Evolutionary conservation across 192 early-diverging fungal genomes (phyloP).

Genomic region (Borealophlyctis nickersoniae): DNA sequence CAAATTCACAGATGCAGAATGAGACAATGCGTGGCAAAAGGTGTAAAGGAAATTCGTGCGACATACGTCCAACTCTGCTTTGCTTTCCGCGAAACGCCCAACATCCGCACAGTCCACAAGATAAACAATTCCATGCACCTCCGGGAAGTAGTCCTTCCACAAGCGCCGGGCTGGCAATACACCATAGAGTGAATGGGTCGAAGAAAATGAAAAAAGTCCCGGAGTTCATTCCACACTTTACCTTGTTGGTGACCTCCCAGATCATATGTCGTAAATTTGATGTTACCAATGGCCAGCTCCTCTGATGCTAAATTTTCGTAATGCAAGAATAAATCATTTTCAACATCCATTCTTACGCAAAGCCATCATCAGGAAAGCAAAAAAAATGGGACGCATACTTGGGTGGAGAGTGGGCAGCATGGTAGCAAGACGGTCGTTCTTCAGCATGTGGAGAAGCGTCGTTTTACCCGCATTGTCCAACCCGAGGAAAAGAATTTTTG

Average conservation of each 20-base stretch:
- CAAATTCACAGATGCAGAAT: not conserved
- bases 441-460: constrained; percentile 98
- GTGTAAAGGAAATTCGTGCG: too few species aligned
- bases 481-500: constrained; percentile 97
- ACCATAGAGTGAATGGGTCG: not conserved
- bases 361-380: too few species aligned
- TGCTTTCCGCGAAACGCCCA: constrained; percentile 81
- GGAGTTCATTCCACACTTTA: too few species aligned
- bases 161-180: constrained; percentile 88
- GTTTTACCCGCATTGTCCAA: constrained; percentile 99
- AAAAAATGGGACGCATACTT: constrained; percentile 64
- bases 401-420: constrained; percentile 96
- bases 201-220: too few species aligned
- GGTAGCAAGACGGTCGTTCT: constrained; percentile 95
- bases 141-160: constrained; percentile 99
- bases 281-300: constrained; percentile 94
- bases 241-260: constrained; percentile 94
- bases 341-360: not conserved
- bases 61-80: constrained; percentile 89
- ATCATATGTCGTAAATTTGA: constrained; percentile 97
- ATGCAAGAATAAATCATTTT: constrained; percentile 8
- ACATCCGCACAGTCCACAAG: constrained; percentile 90
- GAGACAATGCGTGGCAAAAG: not conserved
- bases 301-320: constrained; percentile 72
- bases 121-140: constrained; percentile 97